Base-by-base conservation (phyloP, 1,284 basidiomycete species). In the Tremellales sp. region DNA sequence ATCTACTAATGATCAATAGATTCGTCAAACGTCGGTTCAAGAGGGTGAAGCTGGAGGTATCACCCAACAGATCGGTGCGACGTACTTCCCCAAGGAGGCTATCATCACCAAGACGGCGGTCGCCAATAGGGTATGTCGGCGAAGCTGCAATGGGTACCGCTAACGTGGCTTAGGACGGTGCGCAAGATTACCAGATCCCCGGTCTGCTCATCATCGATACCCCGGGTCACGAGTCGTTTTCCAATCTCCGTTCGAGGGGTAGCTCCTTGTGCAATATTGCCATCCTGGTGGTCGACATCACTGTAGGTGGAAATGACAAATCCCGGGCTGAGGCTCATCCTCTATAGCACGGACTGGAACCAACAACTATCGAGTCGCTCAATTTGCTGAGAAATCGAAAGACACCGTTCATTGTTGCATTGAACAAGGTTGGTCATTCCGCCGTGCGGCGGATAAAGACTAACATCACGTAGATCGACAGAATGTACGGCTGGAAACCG, bases 1-100 rank as follows among this genome's bases (percentile, higher is more conserved):
- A 29, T 14, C 19, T 32, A 6, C 16, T 9, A 13, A 32, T 29
- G 35, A 26, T 22, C 42, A 6, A 36, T 60, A 92, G 90, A 97
- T 99, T 69, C 92, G 95, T 63, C 94, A 98, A 85, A 98, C 94
- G 7, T 97, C 97, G 62, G 95, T 99, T 16, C 94, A 98, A 77
- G 94, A 97, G 72, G 95, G 95, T 50, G 95, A 99, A 80, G 95
- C 95, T 2, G 95, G 95, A 68, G 95, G 95, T 78, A 99, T 99
- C 71, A 99, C 95, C 0, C 95, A 98, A 74, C 95, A 99, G 71
- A 99, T 99, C 60, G 95, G 95, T 79, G 95, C 95, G n/a, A 99
- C 95, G 0, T 99, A 95, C 78, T 98, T 99, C 83, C 95, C 95
- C 39, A 85, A 87, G 40, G 87, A 93, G n/a, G 91, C 92, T 6